Conservation (phyloP, 176 grass and related monocot genomes). For the Eleusine indica region DNA sequence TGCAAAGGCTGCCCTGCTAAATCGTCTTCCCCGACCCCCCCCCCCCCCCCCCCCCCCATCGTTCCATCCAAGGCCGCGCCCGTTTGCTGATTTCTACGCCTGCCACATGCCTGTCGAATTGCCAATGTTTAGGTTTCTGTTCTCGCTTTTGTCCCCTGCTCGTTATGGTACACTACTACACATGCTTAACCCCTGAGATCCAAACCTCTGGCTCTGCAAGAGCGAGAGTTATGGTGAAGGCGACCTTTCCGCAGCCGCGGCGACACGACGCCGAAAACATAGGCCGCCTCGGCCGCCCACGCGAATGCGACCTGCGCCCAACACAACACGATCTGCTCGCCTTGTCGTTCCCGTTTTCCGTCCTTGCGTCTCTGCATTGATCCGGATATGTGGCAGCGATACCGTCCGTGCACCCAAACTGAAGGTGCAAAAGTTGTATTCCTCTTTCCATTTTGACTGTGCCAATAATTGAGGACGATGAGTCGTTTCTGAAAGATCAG, state of each 20-base stretch:
- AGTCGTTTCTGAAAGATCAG: not conserved
- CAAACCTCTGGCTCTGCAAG: not conserved
- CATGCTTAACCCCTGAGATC: not conserved
- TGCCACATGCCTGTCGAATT: not conserved
- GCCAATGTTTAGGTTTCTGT: not conserved
- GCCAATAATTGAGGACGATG: not conserved
- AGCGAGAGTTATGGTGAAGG: not conserved
- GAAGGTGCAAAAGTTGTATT: slow-evolving; percentile 5
- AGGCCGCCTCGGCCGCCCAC: not conserved
- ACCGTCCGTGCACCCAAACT: no score
- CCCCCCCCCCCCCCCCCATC: not conserved
- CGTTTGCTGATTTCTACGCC: not conserved
- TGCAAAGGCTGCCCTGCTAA: not conserved
- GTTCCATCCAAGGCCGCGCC: not conserved
- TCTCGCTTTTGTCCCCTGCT: not conserved
- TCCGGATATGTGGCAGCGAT: not conserved
- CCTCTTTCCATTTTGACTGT: not conserved
- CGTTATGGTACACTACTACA: not conserved
- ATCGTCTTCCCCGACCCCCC: not conserved
- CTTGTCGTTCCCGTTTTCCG: not conserved
- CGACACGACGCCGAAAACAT: not conserved
- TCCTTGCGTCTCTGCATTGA: not conserved
- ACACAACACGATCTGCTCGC: not conserved
- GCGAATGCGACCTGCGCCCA: not conserved
- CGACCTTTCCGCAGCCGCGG: not conserved